phyloP scores from a whole-genome alignment of 805 yeast species.

The Nakazawaea pomicola region DNA sequence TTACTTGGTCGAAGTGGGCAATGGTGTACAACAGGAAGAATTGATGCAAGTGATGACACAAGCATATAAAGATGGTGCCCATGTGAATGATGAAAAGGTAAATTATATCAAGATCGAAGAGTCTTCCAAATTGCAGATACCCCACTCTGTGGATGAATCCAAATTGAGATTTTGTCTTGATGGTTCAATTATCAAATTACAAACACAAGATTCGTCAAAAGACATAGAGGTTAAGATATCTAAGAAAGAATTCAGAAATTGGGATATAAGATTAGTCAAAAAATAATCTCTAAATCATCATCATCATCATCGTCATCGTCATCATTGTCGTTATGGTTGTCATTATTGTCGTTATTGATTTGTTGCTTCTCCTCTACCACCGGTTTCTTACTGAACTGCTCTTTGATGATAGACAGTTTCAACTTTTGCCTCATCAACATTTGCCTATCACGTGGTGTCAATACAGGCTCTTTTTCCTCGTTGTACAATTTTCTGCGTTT shows the following conservation, averaged over 20 bases:
- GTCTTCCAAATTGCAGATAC: slow-evolving; percentile 3
- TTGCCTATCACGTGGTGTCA: slow-evolving; percentile 1
- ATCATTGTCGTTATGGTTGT: no score
- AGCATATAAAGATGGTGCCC: slow-evolving; percentile 55
- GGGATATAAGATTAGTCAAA: slow-evolving; percentile 4
- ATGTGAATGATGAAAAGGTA: slow-evolving; percentile 44
- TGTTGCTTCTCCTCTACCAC: neutral
- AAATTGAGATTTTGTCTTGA: slow-evolving; percentile 62
- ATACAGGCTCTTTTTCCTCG: neutral
- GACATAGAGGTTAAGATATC: slow-evolving; percentile 6
- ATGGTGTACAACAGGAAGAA: slow-evolving; percentile 30
- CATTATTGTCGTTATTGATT: neutral
- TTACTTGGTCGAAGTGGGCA: slow-evolving; percentile 40
- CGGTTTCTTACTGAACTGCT: neutral
- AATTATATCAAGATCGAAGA: slow-evolving; percentile 31
- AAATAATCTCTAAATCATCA: slow-evolving; percentile 11
- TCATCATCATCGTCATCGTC: slow-evolving; percentile 5
- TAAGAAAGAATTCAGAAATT: neutral
- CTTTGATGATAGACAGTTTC: slow-evolving; percentile 4
- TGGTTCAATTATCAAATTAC: slow-evolving; percentile 43
- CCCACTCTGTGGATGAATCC: slow-evolving; percentile 21
- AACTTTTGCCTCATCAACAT: slow-evolving; percentile 6
- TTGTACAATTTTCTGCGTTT: neutral
- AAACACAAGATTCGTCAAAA: neutral
- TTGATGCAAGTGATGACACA: slow-evolving; percentile 51